Evolutionary conservation across 495 filamentous ascomycete genomes (phyloP), one percentile per base, ranked within the genome.

Genomic region (Trichoderma virens): DNA sequence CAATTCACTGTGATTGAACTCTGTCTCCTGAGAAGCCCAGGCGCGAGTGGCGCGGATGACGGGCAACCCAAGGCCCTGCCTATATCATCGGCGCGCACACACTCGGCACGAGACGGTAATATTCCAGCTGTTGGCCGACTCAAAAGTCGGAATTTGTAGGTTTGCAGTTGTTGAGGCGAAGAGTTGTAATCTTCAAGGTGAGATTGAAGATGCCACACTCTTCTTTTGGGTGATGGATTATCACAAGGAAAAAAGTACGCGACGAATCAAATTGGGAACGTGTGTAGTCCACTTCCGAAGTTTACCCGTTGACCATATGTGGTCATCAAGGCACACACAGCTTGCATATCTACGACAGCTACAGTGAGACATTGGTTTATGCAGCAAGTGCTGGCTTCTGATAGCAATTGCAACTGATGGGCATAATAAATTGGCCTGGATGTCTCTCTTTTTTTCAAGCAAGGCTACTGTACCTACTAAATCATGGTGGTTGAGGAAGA

Each of bases 271-370:
- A 45, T 16, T 45, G 8, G 41, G 18, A 18, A 45, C 41, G n/a
- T 7, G 41, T 18, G 13, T 16, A 16, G 41, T 16, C 2, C 20
- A 8, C 51, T 56, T 56, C 51, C 51, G 51, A 56, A 18, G 51
- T 56, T 56, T 56, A 56, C 11, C 51, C 51, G 18, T 25, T 51
- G n/a, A n/a, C n/a, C n/a, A n/a, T n/a, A n/a, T n/a, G n/a, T n/a
- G n/a, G n/a, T n/a, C n/a, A n/a, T n/a, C n/a, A n/a, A n/a, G n/a
- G n/a, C n/a, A n/a, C n/a, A n/a, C n/a, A n/a, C n/a, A n/a, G n/a
- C n/a, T n/a, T n/a, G n/a, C n/a, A n/a, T n/a, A n/a, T n/a, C n/a
- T n/a, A n/a, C n/a, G n/a, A n/a, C n/a, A n/a, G n/a, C n/a, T n/a
- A n/a, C n/a, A n/a, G n/a, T n/a, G n/a, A n/a, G n/a, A n/a, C n/a